Evolutionary conservation across 1,284 basidiomycete species (phyloP), one percentile per base, ranked within the genome.

Genomic region (Microbotryum silenes-acaulis): DNA sequence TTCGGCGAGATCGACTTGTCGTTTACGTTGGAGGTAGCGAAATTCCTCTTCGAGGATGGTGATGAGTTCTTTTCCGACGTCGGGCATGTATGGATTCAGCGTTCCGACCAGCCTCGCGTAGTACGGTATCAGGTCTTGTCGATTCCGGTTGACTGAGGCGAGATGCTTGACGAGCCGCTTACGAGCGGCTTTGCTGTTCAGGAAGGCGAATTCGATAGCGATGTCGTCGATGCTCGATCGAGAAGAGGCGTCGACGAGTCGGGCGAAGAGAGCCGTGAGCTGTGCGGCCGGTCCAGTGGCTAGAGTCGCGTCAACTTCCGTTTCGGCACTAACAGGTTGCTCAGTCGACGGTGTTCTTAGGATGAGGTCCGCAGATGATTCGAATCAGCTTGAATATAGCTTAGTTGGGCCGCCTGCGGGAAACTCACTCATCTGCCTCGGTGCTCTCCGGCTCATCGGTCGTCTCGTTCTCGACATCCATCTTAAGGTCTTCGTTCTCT

Each of bases 121-220:
- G 76, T 97, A 91, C 1, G 96, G 93, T 46, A 97, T 76, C 27
- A 98, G 79, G 75, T 99, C 96, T 7, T 83, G 87, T 37, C 96
- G 82, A 69, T 87, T 90, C 77, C 91, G 91, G 0, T 90, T 89
- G 5, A 93, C 85, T 69, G 89, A 85, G 6, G 81, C 80, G 68
- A 98, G 80, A 72, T 91, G 90, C 80, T 86, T 92, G 69, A 91
- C 81, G 29, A 97, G 81, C 55, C 93, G 80, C 72, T 92, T 93
- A 64, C 96, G 81, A 3, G 92, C 89, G 14, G 91, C 91, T 75
- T 97, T 97, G 50, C 90, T 93, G 74, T 97, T 97, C 62, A 97
- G 79, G 73, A 93, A 91, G 0, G 91, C 91, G 75, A 99, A 97
- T 68, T 98, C 94, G 45, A 97, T 84, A 0, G 93, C 92, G 21